Conservation (phyloP, 257 asterid genomes). For the Nicotiana tabacum region DNA sequence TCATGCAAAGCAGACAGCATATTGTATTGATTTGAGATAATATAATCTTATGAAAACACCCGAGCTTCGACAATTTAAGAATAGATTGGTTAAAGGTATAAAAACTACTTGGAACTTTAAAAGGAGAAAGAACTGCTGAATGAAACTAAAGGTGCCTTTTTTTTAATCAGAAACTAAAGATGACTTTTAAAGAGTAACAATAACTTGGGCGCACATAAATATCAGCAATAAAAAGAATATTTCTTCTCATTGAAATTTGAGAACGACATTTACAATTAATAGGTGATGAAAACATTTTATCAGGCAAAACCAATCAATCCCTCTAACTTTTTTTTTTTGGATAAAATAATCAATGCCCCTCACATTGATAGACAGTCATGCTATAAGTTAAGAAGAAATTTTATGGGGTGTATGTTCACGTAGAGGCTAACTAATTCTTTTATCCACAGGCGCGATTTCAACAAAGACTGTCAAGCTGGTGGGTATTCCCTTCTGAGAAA, state of each 20-base stretch:
- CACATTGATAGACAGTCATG: neutral
- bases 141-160: neutral
- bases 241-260: neutral
- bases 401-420: neutral
- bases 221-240: neutral
- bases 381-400: neutral
- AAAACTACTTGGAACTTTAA: neutral
- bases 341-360: neutral
- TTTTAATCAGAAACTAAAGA: neutral
- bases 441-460: neutral
- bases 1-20: neutral
- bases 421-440: neutral
- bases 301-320: neutral
- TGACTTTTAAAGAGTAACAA: neutral
- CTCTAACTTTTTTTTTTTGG: neutral
- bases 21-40: neutral
- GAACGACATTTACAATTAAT: neutral
- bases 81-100: neutral
- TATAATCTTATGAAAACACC: neutral
- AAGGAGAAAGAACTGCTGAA: neutral
- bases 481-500: neutral
- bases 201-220: neutral
- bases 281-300: neutral
- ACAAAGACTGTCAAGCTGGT: neutral
- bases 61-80: neutral